Evolutionary conservation across 352 stramenopile genomes (phyloP), one percentile per base, ranked within the genome.

Genomic region (Globisporangium okanoganense): DNA sequence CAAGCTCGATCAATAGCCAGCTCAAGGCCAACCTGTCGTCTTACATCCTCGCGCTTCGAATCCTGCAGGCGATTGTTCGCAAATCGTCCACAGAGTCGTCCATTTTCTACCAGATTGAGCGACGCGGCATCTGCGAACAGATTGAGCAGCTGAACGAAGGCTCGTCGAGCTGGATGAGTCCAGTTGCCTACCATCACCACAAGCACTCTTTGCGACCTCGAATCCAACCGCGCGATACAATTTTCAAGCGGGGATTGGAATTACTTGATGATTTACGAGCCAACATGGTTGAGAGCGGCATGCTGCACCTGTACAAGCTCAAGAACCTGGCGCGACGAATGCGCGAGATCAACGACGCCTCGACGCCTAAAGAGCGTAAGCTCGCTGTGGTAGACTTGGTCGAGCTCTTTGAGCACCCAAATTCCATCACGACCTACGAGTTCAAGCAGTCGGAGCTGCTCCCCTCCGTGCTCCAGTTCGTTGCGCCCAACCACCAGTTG

Each of bases 361-460:
- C 70, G 3, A 38, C 56, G 2, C 35, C 35, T 13, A 50, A 71
- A 18, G 75, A 88, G 20, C 73, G 73, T 43, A 69, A 88, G n/a
- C 60, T 88, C 10, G 71, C 84, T 25, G 65, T 92, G 18, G 61
- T 87, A 13, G 84, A 91, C 64, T 67, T 93, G 22, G 76, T 91
- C 36, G 84, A 93, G 49, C 64, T 93, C 25, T 89, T 93, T 53
- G 79, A 90, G 22, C 72, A 90, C 47, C 66, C 78, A 35, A 86
- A 88, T 55, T 82, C 78, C 12, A 88, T 95, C 47, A 95, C 85
- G 22, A 87, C 81, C 0, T 90, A 91, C 33, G 85, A 95, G 51
- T 91, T 95, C 62, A 92, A 91, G 53, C 84, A 92, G 38, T 95
- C 84, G 2, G 71, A 85, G 47, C 62, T 95, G 1, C 70, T 95